These are phyloP conservation scores for Gilbertella persicaria DNA, from an alignment of 371 early-diverging fungal species.

Conservation along the genomic window DNA sequence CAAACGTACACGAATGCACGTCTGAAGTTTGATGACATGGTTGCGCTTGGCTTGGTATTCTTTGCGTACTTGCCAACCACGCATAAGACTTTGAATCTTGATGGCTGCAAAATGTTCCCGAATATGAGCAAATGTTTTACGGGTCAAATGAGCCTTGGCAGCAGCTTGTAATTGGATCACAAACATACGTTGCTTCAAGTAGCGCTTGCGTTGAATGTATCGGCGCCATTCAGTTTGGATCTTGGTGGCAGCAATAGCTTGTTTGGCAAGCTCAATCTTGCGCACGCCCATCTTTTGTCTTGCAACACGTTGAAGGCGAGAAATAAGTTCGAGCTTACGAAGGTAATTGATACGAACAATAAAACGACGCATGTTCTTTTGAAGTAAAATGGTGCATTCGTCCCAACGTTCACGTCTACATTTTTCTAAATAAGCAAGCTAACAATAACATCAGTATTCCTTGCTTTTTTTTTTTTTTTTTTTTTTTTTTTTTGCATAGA, in stretches of 20 bases:
- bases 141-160: conserved; percentile 58
- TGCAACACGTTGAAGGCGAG: conserved; percentile 61
- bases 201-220: conserved; percentile 63
- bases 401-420: conserved; percentile 81
- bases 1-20: conserved; percentile 70
- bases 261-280: conserved; percentile 54
- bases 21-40: conserved; percentile 76
- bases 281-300: conserved; percentile 68
- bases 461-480: too few relatives aligned
- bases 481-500: background rate
- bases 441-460: too few relatives aligned
- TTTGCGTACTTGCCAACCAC: conserved; percentile 67
- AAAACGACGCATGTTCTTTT: conserved; percentile 86
- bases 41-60: conserved; percentile 48
- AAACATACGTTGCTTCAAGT: conserved; percentile 36
- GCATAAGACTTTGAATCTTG: conserved; percentile 70
- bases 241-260: conserved; percentile 70
- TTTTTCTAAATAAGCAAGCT: conserved; percentile 90
- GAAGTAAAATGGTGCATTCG: conserved; percentile 80
- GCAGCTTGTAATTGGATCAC: conserved; percentile 48
- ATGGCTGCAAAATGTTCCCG: conserved; percentile 73
- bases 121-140: conserved; percentile 50
- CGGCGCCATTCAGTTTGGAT: conserved; percentile 78
- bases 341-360: conserved; percentile 72
- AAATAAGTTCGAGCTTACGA: conserved; percentile 56